Evolutionary conservation across 495 filamentous ascomycete genomes (phyloP).

Genomic region (Penicillium argentinense): DNA sequence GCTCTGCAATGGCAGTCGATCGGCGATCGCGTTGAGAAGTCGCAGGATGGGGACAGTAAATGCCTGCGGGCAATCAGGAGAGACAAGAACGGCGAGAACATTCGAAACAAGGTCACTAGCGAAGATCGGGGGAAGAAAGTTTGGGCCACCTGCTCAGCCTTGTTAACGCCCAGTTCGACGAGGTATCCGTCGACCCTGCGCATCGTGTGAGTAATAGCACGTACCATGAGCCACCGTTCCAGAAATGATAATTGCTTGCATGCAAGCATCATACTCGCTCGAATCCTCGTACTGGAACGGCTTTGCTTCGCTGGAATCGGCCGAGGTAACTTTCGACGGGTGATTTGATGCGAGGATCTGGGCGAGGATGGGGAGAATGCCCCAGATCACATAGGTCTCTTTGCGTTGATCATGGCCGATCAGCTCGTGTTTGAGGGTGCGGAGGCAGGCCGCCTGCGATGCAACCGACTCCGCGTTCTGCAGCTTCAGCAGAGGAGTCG

Average conservation of each 20-base stretch:
- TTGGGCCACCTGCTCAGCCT: slow-evolving; percentile 66
- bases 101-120: slow-evolving; percentile 62
- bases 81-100: slow-evolving; percentile 66
- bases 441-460: slow-evolving; percentile 64
- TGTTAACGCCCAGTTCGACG: slow-evolving; percentile 9
- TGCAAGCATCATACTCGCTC: slow-evolving; percentile 61
- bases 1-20: slow-evolving; percentile 56
- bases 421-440: slow-evolving; percentile 80
- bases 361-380: slow-evolving; percentile 68
- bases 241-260: slow-evolving; percentile 79
- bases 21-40: slow-evolving; percentile 69
- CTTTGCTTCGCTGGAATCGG: slow-evolving; percentile 35
- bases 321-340: slow-evolving; percentile 27
- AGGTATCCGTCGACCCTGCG: background rate
- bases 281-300: slow-evolving; percentile 23
- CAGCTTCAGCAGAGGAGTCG: slow-evolving; percentile 62
- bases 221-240: slow-evolving; percentile 84
- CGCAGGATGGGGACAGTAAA: slow-evolving; percentile 73
- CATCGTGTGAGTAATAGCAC: slow-evolving; percentile 6
- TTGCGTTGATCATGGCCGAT: slow-evolving; percentile 89
- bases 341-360: slow-evolving; percentile 51
- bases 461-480: slow-evolving; percentile 57
- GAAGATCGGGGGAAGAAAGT: slow-evolving; percentile 74
- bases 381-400: slow-evolving; percentile 66
- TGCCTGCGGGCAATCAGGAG: slow-evolving; percentile 59